Conservation (phyloP, 768 basidiomycete genomes). For the Coprinellus micaceus region DNA sequence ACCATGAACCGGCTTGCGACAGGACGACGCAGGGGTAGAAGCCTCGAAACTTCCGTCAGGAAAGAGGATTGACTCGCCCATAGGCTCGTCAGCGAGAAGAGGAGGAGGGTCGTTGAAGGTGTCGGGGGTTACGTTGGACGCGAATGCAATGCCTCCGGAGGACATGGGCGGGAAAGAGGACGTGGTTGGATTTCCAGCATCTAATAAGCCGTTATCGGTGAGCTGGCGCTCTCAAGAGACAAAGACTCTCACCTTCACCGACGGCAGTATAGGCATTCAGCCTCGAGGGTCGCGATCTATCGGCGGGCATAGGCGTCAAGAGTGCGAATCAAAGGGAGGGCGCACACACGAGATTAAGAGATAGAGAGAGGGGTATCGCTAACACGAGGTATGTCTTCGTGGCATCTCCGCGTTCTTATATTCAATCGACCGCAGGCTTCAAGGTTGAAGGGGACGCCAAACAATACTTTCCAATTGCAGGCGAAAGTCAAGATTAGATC, state of each 20-base stretch:
- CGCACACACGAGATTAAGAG: slow-evolving; percentile 6
- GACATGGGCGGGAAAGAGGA: slow-evolving; percentile 1
- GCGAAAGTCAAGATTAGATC: slow-evolving; percentile 4
- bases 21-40: slow-evolving; percentile 14
- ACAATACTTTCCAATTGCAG: slow-evolving; percentile 8
- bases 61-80: slow-evolving; percentile 51
- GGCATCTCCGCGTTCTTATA: too few species aligned
- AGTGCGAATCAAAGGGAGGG: slow-evolving; percentile 1
- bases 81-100: slow-evolving; percentile 22
- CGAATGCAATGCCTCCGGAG: slow-evolving; percentile 9
- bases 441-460: too few species aligned
- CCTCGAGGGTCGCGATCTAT: slow-evolving; percentile 11
- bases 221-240: not conserved
- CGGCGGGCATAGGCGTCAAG: slow-evolving; percentile 7
- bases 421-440: too few species aligned
- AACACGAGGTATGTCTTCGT: slow-evolving; percentile 4
- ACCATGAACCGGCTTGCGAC: slow-evolving; percentile 48
- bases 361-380: slow-evolving; percentile 9
- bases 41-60: slow-evolving; percentile 41
- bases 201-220: not conserved
- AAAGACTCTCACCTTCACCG: slow-evolving; percentile 8
- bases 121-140: slow-evolving; percentile 20
- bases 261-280: not conserved
- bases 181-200: slow-evolving; percentile 8
- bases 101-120: slow-evolving; percentile 25